Evolutionary conservation across 2,329 filamentous ascomycete species (phyloP).

Genomic region (Alternaria dauci): DNA sequence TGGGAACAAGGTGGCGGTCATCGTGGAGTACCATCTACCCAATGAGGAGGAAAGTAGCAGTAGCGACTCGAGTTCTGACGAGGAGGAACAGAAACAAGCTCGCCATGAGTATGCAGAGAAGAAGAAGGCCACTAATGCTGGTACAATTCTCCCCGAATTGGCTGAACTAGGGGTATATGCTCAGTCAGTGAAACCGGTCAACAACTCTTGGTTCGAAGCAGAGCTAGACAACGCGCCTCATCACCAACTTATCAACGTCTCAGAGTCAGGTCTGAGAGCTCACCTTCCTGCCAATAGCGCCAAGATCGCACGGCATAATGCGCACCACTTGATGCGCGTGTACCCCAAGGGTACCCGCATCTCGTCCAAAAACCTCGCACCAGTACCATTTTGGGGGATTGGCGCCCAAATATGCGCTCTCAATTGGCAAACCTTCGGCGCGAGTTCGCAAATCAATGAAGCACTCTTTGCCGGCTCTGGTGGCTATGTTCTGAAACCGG

Average conservation of each 20-base stretch:
- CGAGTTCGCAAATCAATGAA: constrained; percentile 72
- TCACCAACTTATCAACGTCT: constrained; percentile 74
- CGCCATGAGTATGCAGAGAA: constrained; percentile 63
- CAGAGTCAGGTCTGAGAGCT: constrained; percentile 65
- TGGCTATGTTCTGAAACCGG: constrained; percentile 72
- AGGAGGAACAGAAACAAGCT: constrained; percentile 59
- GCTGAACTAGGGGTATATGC: constrained; percentile 73
- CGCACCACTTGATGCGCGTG: constrained; percentile 73
- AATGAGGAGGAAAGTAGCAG: constrained; percentile 58
- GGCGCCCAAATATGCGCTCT: constrained; percentile 75
- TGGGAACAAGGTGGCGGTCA: constrained; percentile 70
- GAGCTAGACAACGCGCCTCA: constrained; percentile 61
- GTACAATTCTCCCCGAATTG: constrained; percentile 69
- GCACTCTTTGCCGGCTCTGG: constrained; percentile 71
- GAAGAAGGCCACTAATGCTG: constrained; percentile 58
- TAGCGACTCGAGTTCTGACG: constrained; percentile 42
- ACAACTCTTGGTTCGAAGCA: constrained; percentile 71
- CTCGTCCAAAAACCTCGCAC: constrained; percentile 69
- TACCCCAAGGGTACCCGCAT: constrained; percentile 75
- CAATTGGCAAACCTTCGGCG: constrained; percentile 74
- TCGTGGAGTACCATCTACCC: constrained; percentile 71
- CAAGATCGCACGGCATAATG: constrained; percentile 68
- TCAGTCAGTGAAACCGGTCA: constrained; percentile 71
- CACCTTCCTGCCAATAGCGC: constrained; percentile 59
- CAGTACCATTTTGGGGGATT: constrained; percentile 70